phyloP scores from a whole-genome alignment of 106 monocot genomes.

The Dioscorea zingiberensis region DNA sequence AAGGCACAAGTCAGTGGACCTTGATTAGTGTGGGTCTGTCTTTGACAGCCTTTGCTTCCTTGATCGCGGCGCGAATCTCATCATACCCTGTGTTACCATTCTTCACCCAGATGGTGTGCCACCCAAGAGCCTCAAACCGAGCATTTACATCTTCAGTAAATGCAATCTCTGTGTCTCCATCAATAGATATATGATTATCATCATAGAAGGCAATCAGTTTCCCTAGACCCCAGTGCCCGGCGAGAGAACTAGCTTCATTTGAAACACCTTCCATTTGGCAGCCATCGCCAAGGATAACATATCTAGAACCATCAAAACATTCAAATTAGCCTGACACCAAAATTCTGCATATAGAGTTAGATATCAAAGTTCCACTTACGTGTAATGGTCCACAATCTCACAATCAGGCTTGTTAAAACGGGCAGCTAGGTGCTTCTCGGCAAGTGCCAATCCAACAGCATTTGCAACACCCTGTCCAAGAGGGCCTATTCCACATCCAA shows the following conservation, averaged over 20 bases:
- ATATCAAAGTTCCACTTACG: conserved; percentile 20
- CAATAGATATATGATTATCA: conserved; percentile 97
- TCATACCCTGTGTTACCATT: conserved; percentile 77
- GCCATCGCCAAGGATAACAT: conserved; percentile 65
- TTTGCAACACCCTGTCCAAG: conserved; percentile 73
- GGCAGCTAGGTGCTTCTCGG: conserved; percentile 61
- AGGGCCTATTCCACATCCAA: conserved; percentile 31
- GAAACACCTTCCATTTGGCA: conserved; percentile 79
- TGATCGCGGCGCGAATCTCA: conserved; percentile 61
- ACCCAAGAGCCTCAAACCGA: conserved; percentile 92
- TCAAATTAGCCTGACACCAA: not conserved
- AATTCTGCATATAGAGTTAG: not conserved
- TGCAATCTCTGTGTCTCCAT: conserved; percentile 96
- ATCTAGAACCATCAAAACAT: conserved; percentile 14
- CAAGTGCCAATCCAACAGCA: conserved; percentile 71
- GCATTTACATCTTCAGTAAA: conserved; percentile 90
- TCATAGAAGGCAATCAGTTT: conserved; percentile 96
- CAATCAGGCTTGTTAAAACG: conserved; percentile 76
- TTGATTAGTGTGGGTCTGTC: conserved; percentile 76
- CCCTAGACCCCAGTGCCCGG: conserved; percentile 93
- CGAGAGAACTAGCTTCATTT: conserved; percentile 78
- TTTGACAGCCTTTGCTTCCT: conserved; percentile 62
- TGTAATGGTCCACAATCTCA: conserved; percentile 75
- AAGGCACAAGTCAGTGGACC: conserved; percentile 11
- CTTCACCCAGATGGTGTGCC: conserved; percentile 99